Base-by-base conservation (phyloP, 257 asterid genomes). In the Schizonepeta tenuifolia region DNA sequence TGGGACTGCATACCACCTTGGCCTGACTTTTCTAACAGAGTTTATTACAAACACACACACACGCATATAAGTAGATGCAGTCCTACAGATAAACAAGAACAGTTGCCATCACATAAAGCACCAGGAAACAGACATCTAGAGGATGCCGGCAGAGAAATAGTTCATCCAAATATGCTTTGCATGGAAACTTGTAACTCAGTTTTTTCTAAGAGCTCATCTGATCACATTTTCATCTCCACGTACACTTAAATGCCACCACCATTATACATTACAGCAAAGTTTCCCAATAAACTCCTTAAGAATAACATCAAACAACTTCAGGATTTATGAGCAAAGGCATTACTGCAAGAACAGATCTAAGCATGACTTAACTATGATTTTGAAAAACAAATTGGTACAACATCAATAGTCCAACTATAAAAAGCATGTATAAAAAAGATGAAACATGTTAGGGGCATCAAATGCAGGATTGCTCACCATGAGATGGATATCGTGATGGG, bases 401-500 rank as follows among this genome's bases (percentile, higher is more conserved):
- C 44, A 62, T 26, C 26, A 40, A 67, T 28, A 47, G 49, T 58
- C 58, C 56, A 22, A 60, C 38, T 28, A 18, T 2, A 41, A 43
- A 59, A 54, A 66, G 51, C 58, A 61, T 44, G 26, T 8, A 65
- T 41, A 65, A 51, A 63, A 63, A 66, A 70, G 36, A 47, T 15
- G 40, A 9, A 41, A 68, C 63, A 56, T 9, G 75, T 9, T 28
- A 40, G 10, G 43, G 36, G 43, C 28, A 63, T 57, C 60, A 72
- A 63, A 69, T 63, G 64, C 47, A 67, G 38, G 74, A 74, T 86
- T 77, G 58, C 77, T 88, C 83, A 89, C 96, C 96, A 70, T 83
- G 81, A 75, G 89, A 83, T 69, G 33, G 66, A 74, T 79, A 82
- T 67, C 90, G 85, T 70, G 93, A 75, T 33, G 87, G 75, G 75